Conservation (phyloP, 345 rosid genomes). For the Xanthoceras sorbifolium region DNA sequence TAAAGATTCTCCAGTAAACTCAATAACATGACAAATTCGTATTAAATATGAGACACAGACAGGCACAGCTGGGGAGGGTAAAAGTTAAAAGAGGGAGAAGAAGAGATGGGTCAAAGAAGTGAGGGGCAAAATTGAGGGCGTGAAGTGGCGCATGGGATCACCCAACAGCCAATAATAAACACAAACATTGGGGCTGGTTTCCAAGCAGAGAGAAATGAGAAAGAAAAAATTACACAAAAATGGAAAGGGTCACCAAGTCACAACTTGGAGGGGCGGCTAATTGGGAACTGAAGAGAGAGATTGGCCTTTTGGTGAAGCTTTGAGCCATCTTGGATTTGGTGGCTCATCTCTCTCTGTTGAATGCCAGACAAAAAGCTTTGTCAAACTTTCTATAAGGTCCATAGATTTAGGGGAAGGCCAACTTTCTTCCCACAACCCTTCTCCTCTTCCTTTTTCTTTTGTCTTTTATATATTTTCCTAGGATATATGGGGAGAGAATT, state of each 20-base stretch:
- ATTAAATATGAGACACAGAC: background rate
- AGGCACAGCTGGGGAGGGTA: conserved; percentile 1
- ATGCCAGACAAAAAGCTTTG: conserved; percentile 17
- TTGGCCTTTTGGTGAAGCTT: conserved; percentile 51
- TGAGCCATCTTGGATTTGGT: conserved; percentile 41
- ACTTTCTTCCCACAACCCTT: background rate
- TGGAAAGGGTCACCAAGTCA: conserved; percentile 31
- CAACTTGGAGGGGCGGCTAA: conserved; percentile 45
- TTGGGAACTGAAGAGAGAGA: conserved; percentile 2
- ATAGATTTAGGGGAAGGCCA: conserved; percentile 20
- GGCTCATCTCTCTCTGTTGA: background rate
- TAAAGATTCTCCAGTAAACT: conserved; percentile 30
- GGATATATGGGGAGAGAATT: too few relatives aligned
- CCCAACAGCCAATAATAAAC: conserved; percentile 49
- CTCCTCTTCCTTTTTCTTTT: background rate
- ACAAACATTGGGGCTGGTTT: conserved; percentile 38
- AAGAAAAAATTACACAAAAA: conserved; percentile 10
- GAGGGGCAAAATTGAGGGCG: background rate
- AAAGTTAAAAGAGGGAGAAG: background rate
- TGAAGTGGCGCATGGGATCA: conserved; percentile 66
- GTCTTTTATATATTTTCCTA: background rate
- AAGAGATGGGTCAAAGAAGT: background rate
- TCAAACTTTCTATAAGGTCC: conserved; percentile 25
- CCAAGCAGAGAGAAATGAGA: background rate
- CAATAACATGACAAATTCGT: background rate